Conservation (phyloP, 129 eudicot species). For the Flaveria sonorensis region DNA sequence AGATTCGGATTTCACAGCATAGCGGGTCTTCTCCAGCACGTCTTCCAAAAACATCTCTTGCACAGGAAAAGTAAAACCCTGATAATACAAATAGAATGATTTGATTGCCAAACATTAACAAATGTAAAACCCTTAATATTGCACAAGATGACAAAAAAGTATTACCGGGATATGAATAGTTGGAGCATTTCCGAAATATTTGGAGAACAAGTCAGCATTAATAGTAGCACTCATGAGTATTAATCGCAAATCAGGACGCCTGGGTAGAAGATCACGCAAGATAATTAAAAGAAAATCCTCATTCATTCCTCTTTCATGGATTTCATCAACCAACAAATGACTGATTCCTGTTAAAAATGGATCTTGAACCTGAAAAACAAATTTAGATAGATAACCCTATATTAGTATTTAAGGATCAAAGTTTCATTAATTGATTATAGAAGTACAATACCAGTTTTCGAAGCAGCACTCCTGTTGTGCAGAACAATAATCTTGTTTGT, state of each 20-base stretch:
- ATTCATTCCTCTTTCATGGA: constrained; percentile 97
- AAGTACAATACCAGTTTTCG: constrained; percentile 61
- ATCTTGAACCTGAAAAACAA: constrained; percentile 71
- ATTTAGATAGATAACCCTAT: neutral
- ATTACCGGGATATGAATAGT: constrained; percentile 83
- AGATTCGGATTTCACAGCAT: constrained; percentile 54
- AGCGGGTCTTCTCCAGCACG: constrained; percentile 75
- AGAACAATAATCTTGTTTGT: constrained; percentile 78
- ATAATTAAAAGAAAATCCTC: constrained; percentile 89
- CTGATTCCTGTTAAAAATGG: constrained; percentile 76
- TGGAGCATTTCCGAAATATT: constrained; percentile 78
- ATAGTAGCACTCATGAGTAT: constrained; percentile 96
- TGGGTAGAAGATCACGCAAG: constrained; percentile 82
- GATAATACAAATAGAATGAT: constrained; percentile 21
- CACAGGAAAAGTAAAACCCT: constrained; percentile 93
- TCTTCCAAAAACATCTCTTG: constrained; percentile 84
- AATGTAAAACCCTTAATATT: neutral
- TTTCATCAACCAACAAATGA: constrained; percentile 89
- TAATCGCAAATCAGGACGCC: constrained; percentile 82
- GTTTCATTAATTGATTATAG: neutral
- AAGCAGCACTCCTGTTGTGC: constrained; percentile 91
- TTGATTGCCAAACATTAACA: constrained; percentile 7
- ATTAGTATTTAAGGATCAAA: constrained; percentile 2
- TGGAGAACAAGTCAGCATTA: constrained; percentile 90
- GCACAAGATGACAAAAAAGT: constrained; percentile 9